A percentile compares a stretch with the other conserved stretches of the same genome.
Conservation (phyloP, 768 basidiomycete genomes). For the Hypsizygus marmoreus region DNA sequence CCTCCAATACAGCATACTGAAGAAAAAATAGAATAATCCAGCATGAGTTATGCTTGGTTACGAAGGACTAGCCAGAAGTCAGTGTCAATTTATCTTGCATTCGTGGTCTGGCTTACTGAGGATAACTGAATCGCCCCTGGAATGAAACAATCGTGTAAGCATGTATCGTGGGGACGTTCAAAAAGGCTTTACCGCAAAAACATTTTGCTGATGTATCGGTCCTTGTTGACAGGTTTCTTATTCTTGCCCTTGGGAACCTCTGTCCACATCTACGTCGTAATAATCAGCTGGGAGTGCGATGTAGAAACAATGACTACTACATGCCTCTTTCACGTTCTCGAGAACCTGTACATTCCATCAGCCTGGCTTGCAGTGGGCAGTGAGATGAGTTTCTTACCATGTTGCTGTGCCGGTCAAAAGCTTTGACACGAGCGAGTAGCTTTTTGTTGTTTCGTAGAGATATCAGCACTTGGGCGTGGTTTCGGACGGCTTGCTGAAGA, state of each 20-base stretch:
- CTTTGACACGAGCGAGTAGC: slow-evolving; percentile 92
- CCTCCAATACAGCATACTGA: too few species aligned
- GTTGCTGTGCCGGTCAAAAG: slow-evolving; percentile 98
- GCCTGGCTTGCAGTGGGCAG: slow-evolving; percentile 4
- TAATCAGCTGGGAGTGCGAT: slow-evolving; percentile 7
- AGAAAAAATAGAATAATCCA: too few species aligned
- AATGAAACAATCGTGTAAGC: slow-evolving; percentile 9
- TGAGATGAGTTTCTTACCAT: slow-evolving; percentile 64
- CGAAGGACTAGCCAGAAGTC: slow-evolving; percentile 60
- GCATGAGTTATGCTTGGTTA: slow-evolving; percentile 56
- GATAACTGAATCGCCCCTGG: slow-evolving; percentile 95
- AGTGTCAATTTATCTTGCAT: slow-evolving; percentile 28
- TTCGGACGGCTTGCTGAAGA: slow-evolving; percentile 95
- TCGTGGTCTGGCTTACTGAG: slow-evolving; percentile 65
- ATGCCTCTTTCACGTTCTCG: slow-evolving; percentile 96
- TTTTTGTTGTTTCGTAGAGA: slow-evolving; percentile 99
- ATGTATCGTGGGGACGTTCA: not conserved
- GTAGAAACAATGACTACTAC: slow-evolving; percentile 16
- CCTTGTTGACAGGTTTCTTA: slow-evolving; percentile 98
- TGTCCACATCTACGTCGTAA: slow-evolving; percentile 87
- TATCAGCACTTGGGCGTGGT: slow-evolving; percentile 96
- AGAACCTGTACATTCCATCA: slow-evolving; percentile 61
- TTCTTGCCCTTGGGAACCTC: slow-evolving; percentile 97
- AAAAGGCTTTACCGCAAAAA: slow-evolving; percentile 68
- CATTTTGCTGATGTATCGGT: slow-evolving; percentile 99